Base-by-base conservation (phyloP, 2,329 filamentous ascomycete genomes). In the Pezicula neosporulosa region DNA sequence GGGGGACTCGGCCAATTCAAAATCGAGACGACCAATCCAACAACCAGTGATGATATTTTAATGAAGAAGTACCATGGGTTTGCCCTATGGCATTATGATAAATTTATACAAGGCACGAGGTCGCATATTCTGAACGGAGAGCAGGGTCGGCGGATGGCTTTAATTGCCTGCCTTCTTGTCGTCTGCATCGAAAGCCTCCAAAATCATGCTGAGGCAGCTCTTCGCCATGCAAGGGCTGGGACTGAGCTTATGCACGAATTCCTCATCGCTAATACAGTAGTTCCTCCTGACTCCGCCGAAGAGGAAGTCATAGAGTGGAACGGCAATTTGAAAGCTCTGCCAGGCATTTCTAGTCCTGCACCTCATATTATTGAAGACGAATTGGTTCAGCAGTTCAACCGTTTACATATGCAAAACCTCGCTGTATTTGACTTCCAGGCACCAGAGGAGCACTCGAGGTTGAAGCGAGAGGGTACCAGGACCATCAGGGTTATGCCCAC, bases 151-250 rank as follows among this genome's bases (percentile, higher is more conserved):
- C 46, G 55, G 21, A 49, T 54, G 27, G 55, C 56, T 8, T 53
- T 60, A 49, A 59, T 60, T 36, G 46, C 54, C 10, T 63, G 58
- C 48, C 35, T 63, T 12, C 49, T 63, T 4, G 56, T 60, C 7
- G 54, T 61, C 2, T 63, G 59, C 41, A 60, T 63, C 19, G 60
- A 63, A 48, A 59, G 48, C 19, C 54, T 60, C 50, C 56, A 59
- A 44, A 56, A 51, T 35, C 53, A 52, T 15, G 49, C 53, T 41
- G 38, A 49, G 24, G 50, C 44, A 21, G 56, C 54, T 6, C 44
- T 57, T 5, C 39, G 37, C 15, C 55, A 59, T 47, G 52, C 53
- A 3, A 50, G 53, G 35, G 49, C 50, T 18, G 53, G 56, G 2
- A 41, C 57, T 7, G 43, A 49, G n/a, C 41, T 60, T 5, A 46